phyloP scores from a whole-genome alignment of 495 filamentous ascomycete genomes.

The Thermothielavioides terrestris region DNA sequence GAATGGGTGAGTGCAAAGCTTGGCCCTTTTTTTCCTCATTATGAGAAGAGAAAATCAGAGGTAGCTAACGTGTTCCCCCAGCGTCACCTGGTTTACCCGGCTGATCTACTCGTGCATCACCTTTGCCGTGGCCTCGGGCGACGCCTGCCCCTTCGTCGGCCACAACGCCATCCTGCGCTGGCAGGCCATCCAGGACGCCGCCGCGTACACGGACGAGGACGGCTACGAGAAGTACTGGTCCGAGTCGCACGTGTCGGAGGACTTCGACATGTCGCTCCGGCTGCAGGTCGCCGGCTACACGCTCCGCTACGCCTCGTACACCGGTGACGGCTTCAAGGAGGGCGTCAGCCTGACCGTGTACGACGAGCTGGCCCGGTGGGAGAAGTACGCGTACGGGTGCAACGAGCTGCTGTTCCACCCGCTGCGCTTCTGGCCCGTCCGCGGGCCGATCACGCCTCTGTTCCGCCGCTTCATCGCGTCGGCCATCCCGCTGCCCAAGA shows the following conservation, averaged over 20 bases:
- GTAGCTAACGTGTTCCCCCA: not conserved
- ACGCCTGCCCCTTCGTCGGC: slow-evolving; percentile 71
- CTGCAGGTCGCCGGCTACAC: slow-evolving; percentile 65
- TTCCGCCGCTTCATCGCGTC: slow-evolving; percentile 62
- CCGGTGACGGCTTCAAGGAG: slow-evolving; percentile 71
- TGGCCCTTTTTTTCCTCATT: not conserved
- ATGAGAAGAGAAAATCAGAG: not conserved
- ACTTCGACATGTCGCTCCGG: slow-evolving; percentile 79
- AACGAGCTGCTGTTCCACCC: slow-evolving; percentile 76
- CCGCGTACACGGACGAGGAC: slow-evolving; percentile 57
- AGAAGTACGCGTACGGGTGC: slow-evolving; percentile 81
- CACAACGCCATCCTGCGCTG: slow-evolving; percentile 77
- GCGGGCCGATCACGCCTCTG: slow-evolving; percentile 65
- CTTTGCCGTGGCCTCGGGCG: slow-evolving; percentile 71
- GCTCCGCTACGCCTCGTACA: slow-evolving; percentile 64
- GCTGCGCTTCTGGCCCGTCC: slow-evolving; percentile 52
- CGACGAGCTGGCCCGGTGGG: slow-evolving; percentile 75
- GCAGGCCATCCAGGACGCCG: slow-evolving; percentile 62
- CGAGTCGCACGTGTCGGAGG: slow-evolving; percentile 71
- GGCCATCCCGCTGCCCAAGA: slow-evolving; percentile 66
- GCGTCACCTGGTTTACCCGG: slow-evolving; percentile 79
- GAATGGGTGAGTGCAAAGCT: slow-evolving; percentile 33
- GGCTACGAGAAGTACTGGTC: slow-evolving; percentile 78
- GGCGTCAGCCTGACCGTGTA: slow-evolving; percentile 79
- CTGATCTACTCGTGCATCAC: slow-evolving; percentile 71